These are phyloP conservation scores for Moesziomyces globuligerus DNA, from an alignment of 1,284 basidiomycete species.

Conservation along the genomic window DNA sequence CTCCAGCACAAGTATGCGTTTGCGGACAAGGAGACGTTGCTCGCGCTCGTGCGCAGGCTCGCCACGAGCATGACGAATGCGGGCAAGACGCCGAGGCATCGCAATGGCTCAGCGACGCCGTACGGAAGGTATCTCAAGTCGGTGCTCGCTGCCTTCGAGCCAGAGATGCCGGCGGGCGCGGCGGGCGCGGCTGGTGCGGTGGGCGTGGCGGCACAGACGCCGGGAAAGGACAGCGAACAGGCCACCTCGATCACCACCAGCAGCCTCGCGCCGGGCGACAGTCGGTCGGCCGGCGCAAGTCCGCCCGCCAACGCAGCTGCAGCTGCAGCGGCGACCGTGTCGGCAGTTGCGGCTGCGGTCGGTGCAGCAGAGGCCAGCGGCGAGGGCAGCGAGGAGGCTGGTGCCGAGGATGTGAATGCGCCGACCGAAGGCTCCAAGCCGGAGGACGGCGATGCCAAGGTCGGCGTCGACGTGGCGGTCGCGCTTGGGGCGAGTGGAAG, in stretches of 20 bases:
- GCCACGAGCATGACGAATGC: constrained; percentile 47
- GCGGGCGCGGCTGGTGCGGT: constrained; percentile 1
- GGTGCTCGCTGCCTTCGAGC: constrained; percentile 46
- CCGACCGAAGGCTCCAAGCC: background rate
- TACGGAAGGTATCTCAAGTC: constrained; percentile 56
- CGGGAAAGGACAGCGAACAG: constrained; percentile 43
- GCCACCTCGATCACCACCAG: constrained; percentile 39
- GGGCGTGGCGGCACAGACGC: constrained; percentile 19
- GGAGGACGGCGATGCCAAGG: background rate
- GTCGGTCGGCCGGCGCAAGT: constrained; percentile 33
- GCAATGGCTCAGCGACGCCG: constrained; percentile 56
- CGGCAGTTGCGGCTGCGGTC: constrained; percentile 1
- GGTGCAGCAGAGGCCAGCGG: constrained; percentile 1
- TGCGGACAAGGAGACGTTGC: constrained; percentile 44
- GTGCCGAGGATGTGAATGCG: background rate
- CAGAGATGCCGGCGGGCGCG: constrained; percentile 11
- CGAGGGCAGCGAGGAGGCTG: background rate
- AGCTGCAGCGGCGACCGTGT: background rate
- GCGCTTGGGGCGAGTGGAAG: background rate
- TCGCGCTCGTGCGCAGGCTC: constrained; percentile 43
- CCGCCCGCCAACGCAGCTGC: constrained; percentile 8
- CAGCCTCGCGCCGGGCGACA: constrained; percentile 44
- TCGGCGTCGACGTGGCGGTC: background rate
- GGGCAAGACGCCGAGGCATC: constrained; percentile 56
- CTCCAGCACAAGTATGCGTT: constrained; percentile 49